A percentile compares a stretch with the other conserved stretches of the same genome.
These are phyloP conservation scores for Dipteronia sinensis DNA, from an alignment of 345 rosid genomes.

Conservation along the genomic window DNA sequence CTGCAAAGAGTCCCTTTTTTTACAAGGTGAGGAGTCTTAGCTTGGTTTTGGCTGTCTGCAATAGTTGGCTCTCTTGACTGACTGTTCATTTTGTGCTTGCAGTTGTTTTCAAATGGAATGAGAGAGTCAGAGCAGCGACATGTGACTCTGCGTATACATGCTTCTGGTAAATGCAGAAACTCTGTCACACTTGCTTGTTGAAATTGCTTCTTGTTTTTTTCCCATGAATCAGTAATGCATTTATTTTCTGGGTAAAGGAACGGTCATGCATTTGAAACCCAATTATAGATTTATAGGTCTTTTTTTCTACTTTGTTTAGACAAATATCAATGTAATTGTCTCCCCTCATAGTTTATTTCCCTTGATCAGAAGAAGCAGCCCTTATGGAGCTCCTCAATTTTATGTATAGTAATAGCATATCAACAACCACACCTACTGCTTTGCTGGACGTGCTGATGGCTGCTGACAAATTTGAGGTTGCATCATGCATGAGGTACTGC, in stretches of 20 bases:
- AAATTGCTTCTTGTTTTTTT: background rate
- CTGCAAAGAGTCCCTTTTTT: constrained; percentile 80
- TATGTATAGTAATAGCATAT: constrained; percentile 61
- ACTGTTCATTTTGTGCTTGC: constrained; percentile 15
- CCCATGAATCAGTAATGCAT: background rate
- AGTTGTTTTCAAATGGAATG: constrained; percentile 89
- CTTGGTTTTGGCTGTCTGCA: constrained; percentile 13
- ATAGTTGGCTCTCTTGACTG: background rate
- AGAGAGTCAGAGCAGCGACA: constrained; percentile 69
- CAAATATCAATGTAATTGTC: background rate
- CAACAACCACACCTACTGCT: constrained; percentile 48
- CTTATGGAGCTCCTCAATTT: constrained; percentile 76
- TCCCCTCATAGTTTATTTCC: constrained; percentile 8
- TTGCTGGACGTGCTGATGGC: constrained; percentile 73
- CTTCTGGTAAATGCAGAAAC: constrained; percentile 51
- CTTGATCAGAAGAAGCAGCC: constrained; percentile 74
- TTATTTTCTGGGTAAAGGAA: background rate
- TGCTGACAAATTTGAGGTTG: constrained; percentile 86
- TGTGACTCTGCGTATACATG: constrained; percentile 64
- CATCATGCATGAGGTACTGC: constrained; percentile 84
- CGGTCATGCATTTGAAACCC: background rate
- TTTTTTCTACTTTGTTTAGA: background rate
- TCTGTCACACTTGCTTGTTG: background rate
- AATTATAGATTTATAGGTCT: too few species aligned
- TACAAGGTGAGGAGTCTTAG: constrained; percentile 50